Base-by-base conservation (phyloP, 2,329 filamentous ascomycete species). In the Penicillium rolfsii region DNA sequence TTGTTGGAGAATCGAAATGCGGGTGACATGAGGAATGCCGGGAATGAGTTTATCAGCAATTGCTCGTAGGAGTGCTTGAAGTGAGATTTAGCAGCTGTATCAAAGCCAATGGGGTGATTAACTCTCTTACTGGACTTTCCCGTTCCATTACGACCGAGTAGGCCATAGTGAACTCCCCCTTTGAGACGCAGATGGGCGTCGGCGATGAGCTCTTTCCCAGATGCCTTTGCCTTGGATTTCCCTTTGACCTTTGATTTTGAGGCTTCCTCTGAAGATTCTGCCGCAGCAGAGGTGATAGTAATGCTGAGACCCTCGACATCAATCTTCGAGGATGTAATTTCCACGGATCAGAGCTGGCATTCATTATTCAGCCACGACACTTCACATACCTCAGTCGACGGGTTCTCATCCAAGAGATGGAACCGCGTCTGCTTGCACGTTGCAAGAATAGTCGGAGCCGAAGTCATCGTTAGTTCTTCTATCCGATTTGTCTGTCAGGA, bases 31-130 rank as follows among this genome's bases (percentile, higher is more conserved):
- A 0, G 89, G 86, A 41, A 93, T 88, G 0, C 90, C 91, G 0
- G 91, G 91, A 16, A 96, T 89, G 36, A 93, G 81, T 69, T 91
- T 91, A 63, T 92, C 87, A 4, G 87, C 89, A 66, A 96, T 87
- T 1, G 91, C 91, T 70, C 86, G 86, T 16, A 95, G 79, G 6
- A 94, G 77, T 0, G 90, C 88, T 90, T 49, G 5, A 46, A 12
- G 28, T 41, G 56, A 22, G 30, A 9, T 56, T 57, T 30, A 65
- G 55, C 12, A 22, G 16, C 30, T 12, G 5, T 16, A 16, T 30
- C 30, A 12, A n/a, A 1, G 9, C 4, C 8, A n/a, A 3, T 30
- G 2, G 16, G 0, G 22, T 24, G 28, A n/a, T 4, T 19, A 11
- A 14, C 19, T 40, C 19, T 40, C 70, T 24, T 76, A 89, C 87